A percentile compares a stretch with the other conserved stretches of the same genome.
Conservation (phyloP, 371 early-diverging fungal genomes). For the Apophysomyces elegans region DNA sequence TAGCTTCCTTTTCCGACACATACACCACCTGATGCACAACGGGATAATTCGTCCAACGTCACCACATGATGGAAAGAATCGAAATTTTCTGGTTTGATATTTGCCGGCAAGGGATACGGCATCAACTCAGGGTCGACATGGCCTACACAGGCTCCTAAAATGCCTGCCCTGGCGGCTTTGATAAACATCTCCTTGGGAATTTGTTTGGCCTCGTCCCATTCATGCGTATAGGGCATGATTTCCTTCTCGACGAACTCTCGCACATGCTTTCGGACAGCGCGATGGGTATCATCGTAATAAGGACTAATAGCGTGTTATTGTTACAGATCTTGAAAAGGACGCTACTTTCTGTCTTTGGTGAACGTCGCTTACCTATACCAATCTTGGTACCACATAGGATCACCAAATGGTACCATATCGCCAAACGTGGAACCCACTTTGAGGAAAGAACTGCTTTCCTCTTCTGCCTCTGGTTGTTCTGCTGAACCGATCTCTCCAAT, state of each 20-base stretch:
- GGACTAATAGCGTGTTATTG: slow-evolving; percentile 40
- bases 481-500: slow-evolving; percentile 61
- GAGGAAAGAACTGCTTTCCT: slow-evolving; percentile 25
- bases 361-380: slow-evolving; percentile 45
- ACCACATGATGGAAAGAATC: slow-evolving; percentile 84
- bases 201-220: slow-evolving; percentile 87
- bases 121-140: slow-evolving; percentile 38
- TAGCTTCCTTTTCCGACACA: not conserved
- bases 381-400: slow-evolving; percentile 87
- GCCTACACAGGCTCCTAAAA: slow-evolving; percentile 70
- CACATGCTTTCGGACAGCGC: slow-evolving; percentile 65
- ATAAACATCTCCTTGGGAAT: slow-evolving; percentile 70
- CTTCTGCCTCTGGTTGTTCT: slow-evolving; percentile 19
- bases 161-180: slow-evolving; percentile 77
- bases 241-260: slow-evolving; percentile 83
- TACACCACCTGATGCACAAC: slow-evolving; percentile 87
- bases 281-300: slow-evolving; percentile 82
- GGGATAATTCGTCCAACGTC: slow-evolving; percentile 78
- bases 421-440: slow-evolving; percentile 59
- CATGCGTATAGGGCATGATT: slow-evolving; percentile 79
- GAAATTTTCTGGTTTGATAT: slow-evolving; percentile 59
- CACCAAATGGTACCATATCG: slow-evolving; percentile 81
- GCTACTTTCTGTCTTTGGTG: slow-evolving; percentile 5
- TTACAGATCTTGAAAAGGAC: not conserved
- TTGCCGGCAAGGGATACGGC: slow-evolving; percentile 46